Base-by-base conservation (phyloP, 2,329 filamentous ascomycete genomes). In the Ceratocystis cubensis region DNA sequence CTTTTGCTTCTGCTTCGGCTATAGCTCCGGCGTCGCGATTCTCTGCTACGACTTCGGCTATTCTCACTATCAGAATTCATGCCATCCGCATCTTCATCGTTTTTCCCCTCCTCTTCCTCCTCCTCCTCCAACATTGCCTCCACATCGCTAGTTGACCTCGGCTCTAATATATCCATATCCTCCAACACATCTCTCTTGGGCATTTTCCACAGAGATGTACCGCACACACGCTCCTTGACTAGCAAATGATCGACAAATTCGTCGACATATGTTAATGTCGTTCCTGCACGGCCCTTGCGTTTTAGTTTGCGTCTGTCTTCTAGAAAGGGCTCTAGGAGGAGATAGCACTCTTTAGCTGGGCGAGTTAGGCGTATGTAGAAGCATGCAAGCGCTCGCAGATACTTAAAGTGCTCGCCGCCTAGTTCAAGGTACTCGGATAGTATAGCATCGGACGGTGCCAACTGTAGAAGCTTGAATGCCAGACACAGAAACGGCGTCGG, bases 301-400 rank as follows among this genome's bases (percentile, higher is more conserved):
- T 88, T 85, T 75, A 99, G 74, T 77, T 97, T 99, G 71, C 94
- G 80, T 70, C 84, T 82, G 74, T 99, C 94, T 69, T 84, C 84
- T 63, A 99, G 78, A 67, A 89, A 86, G 33, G 91, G 90, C 78
- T 99, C 94, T 56, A 99, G 79, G 17, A 84, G 84, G 67, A 76
- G 77, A 75, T 93, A 96, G 3, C 97, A 87, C 67, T 94, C 88
- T 71, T 88, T 88, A 5, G 91, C 85, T 70, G 87, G 83, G 73
- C 93, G 87, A 20, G 94, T 96, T 71, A 99, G 78, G 13, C 94
- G 82, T n/a, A 96, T 84, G 75, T 99, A 97, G 75, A 99, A 97
- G 1, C 88, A 88, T 0, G 92, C 93, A 70, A 99, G 79, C 0
- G 90, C 92, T 67, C 92, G 86, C 65, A 99, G 79, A 75, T 99